These are phyloP conservation scores for Lophiotrema nucula DNA, from an alignment of 495 filamentous ascomycete species.

Conservation along the genomic window DNA sequence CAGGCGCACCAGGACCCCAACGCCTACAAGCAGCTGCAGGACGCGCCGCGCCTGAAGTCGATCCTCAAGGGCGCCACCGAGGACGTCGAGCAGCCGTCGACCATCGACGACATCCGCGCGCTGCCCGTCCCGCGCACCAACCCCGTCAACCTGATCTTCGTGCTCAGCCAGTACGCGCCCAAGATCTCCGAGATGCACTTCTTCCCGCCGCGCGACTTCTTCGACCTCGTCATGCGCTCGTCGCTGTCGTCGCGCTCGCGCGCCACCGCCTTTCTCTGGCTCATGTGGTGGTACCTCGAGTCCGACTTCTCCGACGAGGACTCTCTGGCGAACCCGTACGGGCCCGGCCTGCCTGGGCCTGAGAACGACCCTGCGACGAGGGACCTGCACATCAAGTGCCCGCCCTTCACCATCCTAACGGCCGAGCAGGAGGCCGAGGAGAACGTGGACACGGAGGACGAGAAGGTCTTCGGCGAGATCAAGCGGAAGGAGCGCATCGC, in stretches of 20 bases:
- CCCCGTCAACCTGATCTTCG: conserved; percentile 94
- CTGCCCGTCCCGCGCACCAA: conserved; percentile 77
- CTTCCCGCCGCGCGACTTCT: conserved; percentile 81
- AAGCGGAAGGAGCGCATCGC: conserved; percentile 78
- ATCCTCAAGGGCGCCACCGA: conserved; percentile 97
- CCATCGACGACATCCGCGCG: conserved; percentile 76
- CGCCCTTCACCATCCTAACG: conserved; percentile 72
- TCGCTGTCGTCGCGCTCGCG: conserved; percentile 79
- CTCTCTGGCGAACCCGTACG: conserved; percentile 85
- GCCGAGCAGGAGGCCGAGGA: conserved; percentile 74
- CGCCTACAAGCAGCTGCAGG: conserved; percentile 96
- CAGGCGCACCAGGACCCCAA: conserved; percentile 94
- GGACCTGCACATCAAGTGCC: conserved; percentile 75
- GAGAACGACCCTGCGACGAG: conserved; percentile 51
- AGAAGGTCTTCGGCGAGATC: conserved; percentile 78
- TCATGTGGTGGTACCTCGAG: conserved; percentile 99
- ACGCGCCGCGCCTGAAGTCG: conserved; percentile 92
- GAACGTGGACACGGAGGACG: conserved; percentile 86
- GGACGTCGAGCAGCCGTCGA: conserved; percentile 81
- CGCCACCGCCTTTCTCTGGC: conserved; percentile 88
- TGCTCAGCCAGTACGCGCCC: conserved; percentile 84
- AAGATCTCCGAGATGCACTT: conserved; percentile 95
- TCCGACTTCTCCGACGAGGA: conserved; percentile 85
- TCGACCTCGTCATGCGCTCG: conserved; percentile 90
- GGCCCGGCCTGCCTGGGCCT: conserved; percentile 64